These are phyloP conservation scores for Sorghum bicolor DNA, from an alignment of 176 grass and related monocot species.

Conservation along the genomic window Sorghum_bicolor_NCBIv3 NC_012870.2:10746501-10747000, in stretches of 20 bases:
- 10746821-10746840: conserved; percentile 36
- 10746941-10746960: background rate
- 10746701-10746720: conserved; percentile 34
- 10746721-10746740: conserved; percentile 79
- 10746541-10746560: background rate
- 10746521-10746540: background rate
- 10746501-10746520: background rate
- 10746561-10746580: background rate
- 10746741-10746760: conserved; percentile 50
- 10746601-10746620: background rate
- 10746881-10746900: too few relatives aligned
- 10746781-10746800: conserved; percentile 37
- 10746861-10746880: too few relatives aligned
- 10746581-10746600: background rate
- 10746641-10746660: background rate
- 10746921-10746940: background rate
- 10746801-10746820: conserved; percentile 48
- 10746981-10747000: conserved; percentile 66
- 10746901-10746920: background rate
- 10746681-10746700: background rate
- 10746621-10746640: background rate
- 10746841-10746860: too few relatives aligned
- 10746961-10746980: conserved; percentile 34
- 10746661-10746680: background rate
- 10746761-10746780: conserved; percentile 40